Evolutionary conservation across 306 rosid species (phyloP).

Genomic region (Leucaena leucocephala): DNA sequence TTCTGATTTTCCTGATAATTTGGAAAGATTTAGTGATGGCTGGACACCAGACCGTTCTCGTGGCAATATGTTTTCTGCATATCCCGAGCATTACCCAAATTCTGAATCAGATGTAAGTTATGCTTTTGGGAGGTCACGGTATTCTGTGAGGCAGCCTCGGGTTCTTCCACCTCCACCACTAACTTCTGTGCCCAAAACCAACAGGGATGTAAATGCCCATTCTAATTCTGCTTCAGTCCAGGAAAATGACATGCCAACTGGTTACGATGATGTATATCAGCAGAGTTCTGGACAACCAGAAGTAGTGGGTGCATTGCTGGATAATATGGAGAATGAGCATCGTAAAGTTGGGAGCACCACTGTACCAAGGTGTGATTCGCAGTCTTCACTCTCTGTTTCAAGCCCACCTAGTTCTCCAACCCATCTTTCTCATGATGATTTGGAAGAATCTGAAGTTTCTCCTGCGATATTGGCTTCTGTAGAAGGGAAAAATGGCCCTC

Average conservation of each 20-base stretch:
- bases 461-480: constrained; percentile 53
- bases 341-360: constrained; percentile 49
- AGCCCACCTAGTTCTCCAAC: constrained; percentile 94
- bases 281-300: constrained; percentile 53
- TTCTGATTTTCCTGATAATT: constrained; percentile 69
- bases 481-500: constrained; percentile 48
- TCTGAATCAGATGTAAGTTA: constrained; percentile 76
- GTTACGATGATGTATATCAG: constrained; percentile 44
- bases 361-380: constrained; percentile 80
- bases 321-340: constrained; percentile 53
- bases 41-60: constrained; percentile 63
- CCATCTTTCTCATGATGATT: constrained; percentile 89
- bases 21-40: constrained; percentile 73
- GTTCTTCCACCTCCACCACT: constrained; percentile 92
- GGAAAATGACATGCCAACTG: constrained; percentile 61
- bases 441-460: constrained; percentile 80
- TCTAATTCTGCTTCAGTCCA: constrained; percentile 59
- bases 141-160: constrained; percentile 86
- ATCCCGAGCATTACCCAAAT: constrained; percentile 65
- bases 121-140: constrained; percentile 76
- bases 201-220: constrained; percentile 56
- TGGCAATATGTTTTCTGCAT: constrained; percentile 62
- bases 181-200: constrained; percentile 60
- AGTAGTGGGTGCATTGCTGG: constrained; percentile 52
- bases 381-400: constrained; percentile 94